Percentiles rank a stretch among this genome's conserved stretches.
phyloP scores from a whole-genome alignment of 768 basidiomycete genomes.

The Termitomyces sp. region DNA sequence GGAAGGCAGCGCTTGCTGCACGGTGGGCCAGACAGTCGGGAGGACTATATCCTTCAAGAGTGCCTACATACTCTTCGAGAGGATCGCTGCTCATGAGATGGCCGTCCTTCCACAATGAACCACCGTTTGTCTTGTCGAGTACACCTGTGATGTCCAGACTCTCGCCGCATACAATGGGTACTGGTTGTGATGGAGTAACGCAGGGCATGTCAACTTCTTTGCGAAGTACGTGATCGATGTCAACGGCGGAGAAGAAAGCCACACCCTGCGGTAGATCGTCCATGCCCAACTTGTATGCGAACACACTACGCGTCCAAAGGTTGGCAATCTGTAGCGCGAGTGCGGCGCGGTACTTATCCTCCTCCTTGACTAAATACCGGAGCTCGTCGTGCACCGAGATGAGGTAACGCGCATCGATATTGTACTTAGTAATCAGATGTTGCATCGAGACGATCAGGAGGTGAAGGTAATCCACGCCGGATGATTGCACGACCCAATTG shows the following conservation, averaged over 20 bases:
- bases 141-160: slow-evolving; percentile 65
- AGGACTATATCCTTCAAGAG: slow-evolving; percentile 41
- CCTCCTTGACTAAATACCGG: slow-evolving; percentile 85
- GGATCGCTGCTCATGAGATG: slow-evolving; percentile 39
- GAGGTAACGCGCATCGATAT: slow-evolving; percentile 87
- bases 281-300: slow-evolving; percentile 92
- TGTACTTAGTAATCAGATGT: slow-evolving; percentile 72
- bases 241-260: slow-evolving; percentile 96
- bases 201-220: slow-evolving; percentile 98
- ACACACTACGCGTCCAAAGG: slow-evolving; percentile 88
- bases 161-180: slow-evolving; percentile 82
- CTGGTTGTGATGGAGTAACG: slow-evolving; percentile 87
- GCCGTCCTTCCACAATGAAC: slow-evolving; percentile 58
- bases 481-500: slow-evolving; percentile 99
- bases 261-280: slow-evolving; percentile 93
- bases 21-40: slow-evolving; percentile 66
- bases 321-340: slow-evolving; percentile 94
- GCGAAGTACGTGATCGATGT: slow-evolving; percentile 83
- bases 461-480: slow-evolving; percentile 97
- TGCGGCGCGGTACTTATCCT: slow-evolving; percentile 85
- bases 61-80: slow-evolving; percentile 20
- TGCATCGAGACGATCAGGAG: slow-evolving; percentile 95
- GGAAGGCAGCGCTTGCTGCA: slow-evolving; percentile 55
- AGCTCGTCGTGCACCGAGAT: slow-evolving; percentile 98
- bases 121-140: slow-evolving; percentile 63